Evolutionary conservation across 1,284 basidiomycete species (phyloP), one percentile per base, ranked within the genome.

Genomic region (Gomphus bonarii): DNA sequence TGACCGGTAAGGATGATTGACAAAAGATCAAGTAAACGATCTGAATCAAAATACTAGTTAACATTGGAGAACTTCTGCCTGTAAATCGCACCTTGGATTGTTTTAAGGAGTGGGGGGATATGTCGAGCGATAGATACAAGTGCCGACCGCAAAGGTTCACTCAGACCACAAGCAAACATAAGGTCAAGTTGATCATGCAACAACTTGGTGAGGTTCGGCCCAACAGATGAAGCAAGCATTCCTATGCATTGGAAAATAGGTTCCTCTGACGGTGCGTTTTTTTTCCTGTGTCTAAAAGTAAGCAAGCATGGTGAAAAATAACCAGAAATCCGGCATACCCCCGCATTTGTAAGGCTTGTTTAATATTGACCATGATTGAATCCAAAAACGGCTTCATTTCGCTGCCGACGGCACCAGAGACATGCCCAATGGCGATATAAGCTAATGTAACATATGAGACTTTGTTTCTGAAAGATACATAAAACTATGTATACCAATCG

Each of bases 191-290:
- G 87, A 66, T 99, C 97, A 69, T 98, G 97, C 64, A 99, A 79
- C 58, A 97, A 80, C 66, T 95, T 92, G 0, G 97, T 98, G 54
- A 99, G 76, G 67, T 95, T 95, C 1, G 95, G 94, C 0, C 97
- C 97, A 40, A 99, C 94, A 4, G 97, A 93, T 0, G 85, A 84
- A 1, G 95, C 94, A 53, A 99, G 77, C 91, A 98, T 95, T 36
- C 93, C 93, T 51, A 99, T 82, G 70, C 97, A 99, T 74, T 98
- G 91, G 68, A 99, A 99, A 62, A 99, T 95, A 0, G 95, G 91
- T 61, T 92, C 92, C 71, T 98, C 95, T 14, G 89, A 85, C 4
- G 91, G 89, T 2, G 91, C 90, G 65, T 92, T 93, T 77, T 95
- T 98, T 69, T 88, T 92, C 48, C 92, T 92, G 65, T 50, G 42